Percentiles rank a stretch among this genome's conserved stretches.
Evolutionary conservation across 371 early-diverging fungal species (phyloP).

Genomic region (Chytridiales sp.): DNA sequence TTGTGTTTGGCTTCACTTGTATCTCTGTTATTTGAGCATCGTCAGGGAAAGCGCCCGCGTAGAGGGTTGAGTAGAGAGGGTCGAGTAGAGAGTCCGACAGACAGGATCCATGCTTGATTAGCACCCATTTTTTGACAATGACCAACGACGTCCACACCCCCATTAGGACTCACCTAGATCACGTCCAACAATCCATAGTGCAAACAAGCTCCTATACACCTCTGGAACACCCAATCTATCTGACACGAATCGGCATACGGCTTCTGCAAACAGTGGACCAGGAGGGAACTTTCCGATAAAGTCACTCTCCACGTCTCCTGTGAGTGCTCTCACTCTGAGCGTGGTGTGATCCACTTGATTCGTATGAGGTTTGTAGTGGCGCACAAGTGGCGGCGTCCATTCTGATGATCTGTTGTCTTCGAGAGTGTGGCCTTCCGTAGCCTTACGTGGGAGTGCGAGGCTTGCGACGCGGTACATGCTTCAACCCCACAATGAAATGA

Average conservation of each 20-base stretch:
- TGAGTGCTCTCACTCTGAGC: conserved; percentile 43
- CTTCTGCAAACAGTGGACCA: conserved; percentile 19
- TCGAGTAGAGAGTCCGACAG: not conserved
- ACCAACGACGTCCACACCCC: not conserved
- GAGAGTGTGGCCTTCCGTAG: not conserved
- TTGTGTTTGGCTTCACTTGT: conserved; percentile 48
- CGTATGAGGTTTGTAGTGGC: conserved; percentile 35
- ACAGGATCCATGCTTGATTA: not conserved
- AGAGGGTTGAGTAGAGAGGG: conserved; percentile 1
- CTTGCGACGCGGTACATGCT: conserved; percentile 18
- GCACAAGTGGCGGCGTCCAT: conserved; percentile 45
- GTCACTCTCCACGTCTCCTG: conserved; percentile 48
- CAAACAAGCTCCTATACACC: conserved; percentile 35
- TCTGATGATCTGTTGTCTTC: conserved; percentile 20
- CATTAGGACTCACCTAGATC: conserved; percentile 43
- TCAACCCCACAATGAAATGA: too few relatives aligned
- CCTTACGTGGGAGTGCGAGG: conserved; percentile 18
- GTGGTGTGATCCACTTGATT: conserved; percentile 37
- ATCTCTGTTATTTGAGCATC: conserved; percentile 47
- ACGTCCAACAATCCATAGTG: conserved; percentile 52
- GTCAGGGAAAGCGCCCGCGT: too few relatives aligned
- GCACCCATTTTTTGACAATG: too few relatives aligned
- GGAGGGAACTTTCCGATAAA: conserved; percentile 42
- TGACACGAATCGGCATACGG: conserved; percentile 39
- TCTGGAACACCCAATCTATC: conserved; percentile 36